Evolutionary conservation across 768 basidiomycete species (phyloP), one percentile per base, ranked within the genome.

Genomic region (Tephrocybe sp.): DNA sequence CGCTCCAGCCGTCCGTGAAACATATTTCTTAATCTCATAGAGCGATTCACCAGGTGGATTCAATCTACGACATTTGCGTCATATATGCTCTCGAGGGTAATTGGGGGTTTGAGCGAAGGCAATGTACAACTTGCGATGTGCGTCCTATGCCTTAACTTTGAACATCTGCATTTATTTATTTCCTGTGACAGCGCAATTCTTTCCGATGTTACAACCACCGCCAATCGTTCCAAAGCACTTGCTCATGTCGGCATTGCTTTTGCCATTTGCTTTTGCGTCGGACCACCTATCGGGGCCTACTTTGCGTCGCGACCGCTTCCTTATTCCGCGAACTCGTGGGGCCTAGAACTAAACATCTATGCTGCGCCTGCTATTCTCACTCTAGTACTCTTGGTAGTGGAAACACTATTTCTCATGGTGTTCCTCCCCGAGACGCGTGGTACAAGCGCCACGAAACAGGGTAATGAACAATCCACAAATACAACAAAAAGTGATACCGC

Each of bases 81-180:
- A 0, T 98, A 92, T 64, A 77, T 93, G 75, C 79, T 95, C 20
- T 93, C 94, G 8, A 82, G 96, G 12, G 75, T 98, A 5, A 84
- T 98, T 32, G 95, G 95, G 9, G 96, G 96, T 3, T 73, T 98
- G 8, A 92, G 90, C 61, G 96, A 99, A 72, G 96, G 96, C 39
- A 99, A 99, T 63, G 96, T 98, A 10, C 96, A 99, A 65, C 75
- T 99, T 39, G 89, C 91, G 40, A 94, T 94, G 93, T 93, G 63
- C 59, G 87, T 78, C 30, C 41, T 26, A 19, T 20, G 30, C 32
- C n/a, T 19, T 7, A 14, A 55, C 26, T n/a, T 38, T 40, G 26
- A 22, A 13, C 11, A 22, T 34, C 33, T 13, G 23, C n/a, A 35
- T 31, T 50, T 19, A 43, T 30, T 12, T 31, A 23, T 51, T 47